A percentile compares a stretch with the other conserved stretches of the same genome.
Conservation (phyloP, 352 stramenopile genomes). For the Globisporangium rhizosaccharum region DNA sequence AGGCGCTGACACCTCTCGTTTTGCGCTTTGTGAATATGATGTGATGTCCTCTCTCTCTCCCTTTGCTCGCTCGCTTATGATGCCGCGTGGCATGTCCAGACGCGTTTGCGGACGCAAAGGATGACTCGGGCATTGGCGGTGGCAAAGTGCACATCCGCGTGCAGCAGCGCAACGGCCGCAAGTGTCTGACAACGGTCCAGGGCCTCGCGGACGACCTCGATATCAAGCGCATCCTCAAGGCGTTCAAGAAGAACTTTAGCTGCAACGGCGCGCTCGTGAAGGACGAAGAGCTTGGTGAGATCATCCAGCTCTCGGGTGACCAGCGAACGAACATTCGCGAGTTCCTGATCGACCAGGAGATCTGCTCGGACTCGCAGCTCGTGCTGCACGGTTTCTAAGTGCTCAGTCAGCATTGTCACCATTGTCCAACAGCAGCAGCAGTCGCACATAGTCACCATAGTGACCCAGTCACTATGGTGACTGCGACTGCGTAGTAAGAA, state of each 20-base stretch:
- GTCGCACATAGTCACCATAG: not conserved
- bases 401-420: not conserved
- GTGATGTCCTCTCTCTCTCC: constrained; percentile 3
- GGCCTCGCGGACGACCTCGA: constrained; percentile 97
- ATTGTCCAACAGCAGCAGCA: not conserved
- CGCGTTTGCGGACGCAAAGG: constrained; percentile 85
- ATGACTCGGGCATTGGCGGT: constrained; percentile 78
- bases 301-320: constrained; percentile 99
- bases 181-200: constrained; percentile 99
- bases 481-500: not conserved
- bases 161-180: constrained; percentile 98
- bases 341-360: constrained; percentile 99
- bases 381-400: constrained; percentile 98
- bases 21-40: not conserved
- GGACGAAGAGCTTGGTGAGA: constrained; percentile 96
- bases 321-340: constrained; percentile 98
- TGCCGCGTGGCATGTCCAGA: constrained; percentile 28
- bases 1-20: not conserved
- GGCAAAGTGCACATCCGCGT: constrained; percentile 98
- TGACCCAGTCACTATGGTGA: not conserved
- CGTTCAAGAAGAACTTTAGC: constrained; percentile 99
- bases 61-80: constrained; percentile 2
- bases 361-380: constrained; percentile 94
- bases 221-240: constrained; percentile 99
- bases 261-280: constrained; percentile 99